Evolutionary conservation across 106 monocot genomes (phyloP).

Genomic region (Narthecium ossifragum): DNA sequence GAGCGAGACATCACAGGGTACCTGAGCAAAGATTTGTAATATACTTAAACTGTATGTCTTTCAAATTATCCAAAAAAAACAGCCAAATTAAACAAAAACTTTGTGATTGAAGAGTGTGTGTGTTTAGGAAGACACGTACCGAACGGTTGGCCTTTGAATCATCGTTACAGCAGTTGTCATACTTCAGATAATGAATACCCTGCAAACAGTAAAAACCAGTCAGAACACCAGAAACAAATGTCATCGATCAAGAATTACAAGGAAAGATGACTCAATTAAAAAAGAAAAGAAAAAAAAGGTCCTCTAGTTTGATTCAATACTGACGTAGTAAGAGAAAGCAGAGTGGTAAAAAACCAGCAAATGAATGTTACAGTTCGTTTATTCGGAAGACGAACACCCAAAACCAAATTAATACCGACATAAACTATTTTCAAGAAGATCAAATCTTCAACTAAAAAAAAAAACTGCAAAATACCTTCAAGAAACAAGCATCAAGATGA

Average conservation of each 20-base stretch:
- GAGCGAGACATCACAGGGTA: conserved; percentile 70
- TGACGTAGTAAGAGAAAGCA: no score
- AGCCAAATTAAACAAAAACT: neutral
- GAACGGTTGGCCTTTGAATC: conserved; percentile 34
- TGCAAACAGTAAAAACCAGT: conserved; percentile 10
- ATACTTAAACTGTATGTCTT: no score
- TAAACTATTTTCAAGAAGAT: no score
- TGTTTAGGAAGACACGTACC: no score
- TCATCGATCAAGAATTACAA: neutral
- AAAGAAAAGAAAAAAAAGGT: neutral
- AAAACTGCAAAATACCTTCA: no score
- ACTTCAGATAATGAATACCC: conserved; percentile 83
- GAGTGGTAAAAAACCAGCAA: no score
- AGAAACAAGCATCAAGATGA: no score
- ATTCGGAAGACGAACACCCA: no score
- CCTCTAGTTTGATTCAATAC: no score
- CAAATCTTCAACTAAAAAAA: no score
- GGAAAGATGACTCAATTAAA: neutral
- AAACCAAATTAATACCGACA: no score
- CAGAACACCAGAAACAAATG: neutral
- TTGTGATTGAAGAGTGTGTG: neutral
- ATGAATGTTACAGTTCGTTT: no score
- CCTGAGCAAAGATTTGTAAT: conserved; percentile 27
- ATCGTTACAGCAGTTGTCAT: conserved; percentile 77
- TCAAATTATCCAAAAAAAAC: neutral